Conservation (phyloP, 352 stramenopile species). For the Phytophthora hybrid region DNA sequence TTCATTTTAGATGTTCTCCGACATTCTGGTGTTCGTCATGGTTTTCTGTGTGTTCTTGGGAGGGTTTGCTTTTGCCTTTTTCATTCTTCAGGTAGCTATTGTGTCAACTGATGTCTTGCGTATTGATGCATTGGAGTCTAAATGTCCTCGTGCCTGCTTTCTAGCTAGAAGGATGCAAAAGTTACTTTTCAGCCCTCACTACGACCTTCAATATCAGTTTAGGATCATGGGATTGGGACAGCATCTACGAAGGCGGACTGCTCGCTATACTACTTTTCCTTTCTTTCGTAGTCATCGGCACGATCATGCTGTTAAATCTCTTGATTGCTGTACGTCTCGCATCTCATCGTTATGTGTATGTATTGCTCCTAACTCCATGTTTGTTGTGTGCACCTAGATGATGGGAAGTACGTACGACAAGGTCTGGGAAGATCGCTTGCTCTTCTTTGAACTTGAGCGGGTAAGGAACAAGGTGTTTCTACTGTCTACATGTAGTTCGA, state of each 20-base stretch:
- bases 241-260: conserved; percentile 71
- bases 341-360: not conserved
- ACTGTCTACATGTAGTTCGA: conserved; percentile 15
- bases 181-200: conserved; percentile 62
- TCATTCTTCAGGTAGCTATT: conserved; percentile 76
- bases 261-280: conserved; percentile 81
- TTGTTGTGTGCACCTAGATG: conserved; percentile 54
- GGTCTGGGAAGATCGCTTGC: conserved; percentile 81
- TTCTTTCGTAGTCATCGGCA: conserved; percentile 76
- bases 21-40: conserved; percentile 79
- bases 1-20: conserved; percentile 75
- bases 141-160: not conserved
- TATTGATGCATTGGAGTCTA: not conserved
- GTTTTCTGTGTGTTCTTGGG: conserved; percentile 80
- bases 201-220: conserved; percentile 80
- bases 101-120: not conserved
- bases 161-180: conserved; percentile 76
- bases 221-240: conserved; percentile 80
- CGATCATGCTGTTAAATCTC: conserved; percentile 86
- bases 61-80: conserved; percentile 84
- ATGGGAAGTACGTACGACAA: conserved; percentile 89
- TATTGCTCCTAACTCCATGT: not conserved
- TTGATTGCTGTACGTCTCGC: conserved; percentile 69
- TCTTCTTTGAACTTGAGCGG: conserved; percentile 85
- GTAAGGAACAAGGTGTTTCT: conserved; percentile 36